These are phyloP conservation scores for Debaryomycetaceae sp. DNA, from an alignment of 1,139 yeast species.

Conservation along the genomic window DNA sequence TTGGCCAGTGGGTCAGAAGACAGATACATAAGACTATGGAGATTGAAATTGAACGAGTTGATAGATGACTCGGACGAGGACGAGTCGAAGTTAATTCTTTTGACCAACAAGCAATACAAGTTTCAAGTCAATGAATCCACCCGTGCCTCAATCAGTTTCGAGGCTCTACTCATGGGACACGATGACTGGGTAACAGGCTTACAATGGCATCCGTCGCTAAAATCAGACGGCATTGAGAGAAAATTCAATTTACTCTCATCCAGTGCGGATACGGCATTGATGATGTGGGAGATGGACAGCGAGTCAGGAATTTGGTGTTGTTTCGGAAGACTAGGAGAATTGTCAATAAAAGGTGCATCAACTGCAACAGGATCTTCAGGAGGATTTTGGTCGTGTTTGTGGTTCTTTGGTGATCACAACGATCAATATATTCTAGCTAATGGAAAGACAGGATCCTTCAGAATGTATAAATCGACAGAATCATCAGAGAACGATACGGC, in stretches of 20 bases:
- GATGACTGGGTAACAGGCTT: constrained; percentile 95
- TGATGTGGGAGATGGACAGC: constrained; percentile 93
- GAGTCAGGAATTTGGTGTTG: constrained; percentile 92
- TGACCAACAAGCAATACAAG: constrained; percentile 62
- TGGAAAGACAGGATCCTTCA: constrained; percentile 91
- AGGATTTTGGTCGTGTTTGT: constrained; percentile 89
- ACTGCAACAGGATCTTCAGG: constrained; percentile 99
- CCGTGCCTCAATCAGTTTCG: constrained; percentile 66
- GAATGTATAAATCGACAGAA: constrained; percentile 53
- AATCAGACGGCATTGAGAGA: constrained; percentile 12
- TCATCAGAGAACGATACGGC: constrained; percentile 26
- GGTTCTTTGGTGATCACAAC: constrained; percentile 52
- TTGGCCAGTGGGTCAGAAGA: constrained; percentile 90
- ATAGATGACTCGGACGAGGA: constrained; percentile 61
- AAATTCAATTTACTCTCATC: constrained; percentile 69
- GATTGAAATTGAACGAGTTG: constrained; percentile 53
- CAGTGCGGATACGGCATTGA: constrained; percentile 89
- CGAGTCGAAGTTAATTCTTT: constrained; percentile 46
- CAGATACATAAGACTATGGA: constrained; percentile 85
- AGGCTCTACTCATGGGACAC: constrained; percentile 94
- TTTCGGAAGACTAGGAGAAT: constrained; percentile 77
- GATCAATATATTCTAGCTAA: constrained; percentile 64
- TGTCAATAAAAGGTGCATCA: constrained; percentile 93
- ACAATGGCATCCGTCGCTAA: constrained; percentile 63
- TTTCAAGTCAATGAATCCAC: constrained; percentile 35